These are phyloP conservation scores for Alternaria brassicae DNA, from an alignment of 2,329 filamentous ascomycete species.

Conservation along the genomic window DNA sequence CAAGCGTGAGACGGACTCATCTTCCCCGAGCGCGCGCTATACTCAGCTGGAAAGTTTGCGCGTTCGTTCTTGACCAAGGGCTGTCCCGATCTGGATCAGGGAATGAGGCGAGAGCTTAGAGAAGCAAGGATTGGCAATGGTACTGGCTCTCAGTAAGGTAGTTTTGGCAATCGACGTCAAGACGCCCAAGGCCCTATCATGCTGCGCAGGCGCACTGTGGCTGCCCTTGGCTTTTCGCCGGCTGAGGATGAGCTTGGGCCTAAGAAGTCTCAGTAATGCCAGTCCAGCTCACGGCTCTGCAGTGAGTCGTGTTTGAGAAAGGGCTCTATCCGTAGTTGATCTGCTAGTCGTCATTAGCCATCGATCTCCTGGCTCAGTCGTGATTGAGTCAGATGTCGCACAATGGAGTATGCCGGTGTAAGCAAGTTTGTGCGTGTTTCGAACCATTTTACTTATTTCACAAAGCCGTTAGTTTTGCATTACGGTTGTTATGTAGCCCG, in stretches of 20 bases:
- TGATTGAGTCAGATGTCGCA: neutral
- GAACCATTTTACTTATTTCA: neutral
- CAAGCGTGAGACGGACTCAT: neutral
- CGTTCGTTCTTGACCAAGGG: neutral
- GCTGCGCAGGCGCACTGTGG: neutral
- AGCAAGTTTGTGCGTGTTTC: neutral
- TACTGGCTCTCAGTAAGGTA: neutral
- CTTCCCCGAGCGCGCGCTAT: neutral
- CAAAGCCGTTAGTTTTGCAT: constrained; percentile 5
- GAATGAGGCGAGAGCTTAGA: constrained; percentile 3
- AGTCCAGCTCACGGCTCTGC: neutral
- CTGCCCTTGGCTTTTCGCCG: neutral
- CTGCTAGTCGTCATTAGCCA: neutral
- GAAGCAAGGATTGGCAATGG: neutral
- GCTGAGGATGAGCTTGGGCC: neutral
- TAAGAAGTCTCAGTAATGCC: neutral
- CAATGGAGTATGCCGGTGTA: neutral
- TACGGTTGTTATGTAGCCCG: neutral
- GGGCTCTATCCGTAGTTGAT: neutral
- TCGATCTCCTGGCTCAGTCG: neutral
- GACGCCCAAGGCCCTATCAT: neutral
- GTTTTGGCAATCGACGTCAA: neutral
- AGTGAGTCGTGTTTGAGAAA: neutral
- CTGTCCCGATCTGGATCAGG: constrained; percentile 4
- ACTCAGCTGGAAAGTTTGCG: neutral